phyloP scores from a whole-genome alignment of 345 rosid species.

The Excoecaria cochinchinensis region DNA sequence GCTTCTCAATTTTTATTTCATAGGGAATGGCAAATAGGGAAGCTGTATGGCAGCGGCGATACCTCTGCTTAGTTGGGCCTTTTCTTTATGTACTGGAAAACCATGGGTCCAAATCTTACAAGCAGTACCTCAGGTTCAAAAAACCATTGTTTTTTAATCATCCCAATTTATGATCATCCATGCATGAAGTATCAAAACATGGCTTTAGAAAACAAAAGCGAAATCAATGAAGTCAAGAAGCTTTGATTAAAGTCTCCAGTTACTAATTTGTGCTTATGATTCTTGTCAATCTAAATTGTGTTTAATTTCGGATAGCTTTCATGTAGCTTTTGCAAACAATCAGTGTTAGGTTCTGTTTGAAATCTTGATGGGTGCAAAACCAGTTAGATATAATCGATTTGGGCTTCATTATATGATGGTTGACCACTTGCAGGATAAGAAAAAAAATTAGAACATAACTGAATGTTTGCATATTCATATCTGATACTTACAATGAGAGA shows the following conservation, averaged over 20 bases:
- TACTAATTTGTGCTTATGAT: not conserved
- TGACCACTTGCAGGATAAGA: not conserved
- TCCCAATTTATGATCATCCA: not conserved
- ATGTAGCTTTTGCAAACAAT: not conserved
- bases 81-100: slow-evolving; percentile 74
- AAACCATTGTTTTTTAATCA: slow-evolving; percentile 12
- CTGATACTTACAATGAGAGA: not conserved
- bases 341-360: not conserved
- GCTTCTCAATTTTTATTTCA: slow-evolving; percentile 19
- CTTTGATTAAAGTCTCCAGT: not conserved
- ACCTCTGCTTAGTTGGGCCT: slow-evolving; percentile 88
- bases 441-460: not conserved
- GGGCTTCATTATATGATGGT: not conserved
- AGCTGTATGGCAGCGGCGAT: slow-evolving; percentile 88
- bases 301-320: not conserved
- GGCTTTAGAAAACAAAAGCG: not conserved
- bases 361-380: not conserved
- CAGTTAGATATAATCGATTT: not conserved
- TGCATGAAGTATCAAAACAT: not conserved
- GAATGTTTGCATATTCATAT: not conserved
- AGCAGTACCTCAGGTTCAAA: slow-evolving; percentile 76
- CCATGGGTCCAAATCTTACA: slow-evolving; percentile 75
- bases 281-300: not conserved
- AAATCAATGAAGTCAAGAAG: not conserved
- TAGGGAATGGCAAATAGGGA: slow-evolving; percentile 91